These are phyloP conservation scores for Leccinum pellstonianum DNA, from an alignment of 768 basidiomycete species.

Conservation along the genomic window DNA sequence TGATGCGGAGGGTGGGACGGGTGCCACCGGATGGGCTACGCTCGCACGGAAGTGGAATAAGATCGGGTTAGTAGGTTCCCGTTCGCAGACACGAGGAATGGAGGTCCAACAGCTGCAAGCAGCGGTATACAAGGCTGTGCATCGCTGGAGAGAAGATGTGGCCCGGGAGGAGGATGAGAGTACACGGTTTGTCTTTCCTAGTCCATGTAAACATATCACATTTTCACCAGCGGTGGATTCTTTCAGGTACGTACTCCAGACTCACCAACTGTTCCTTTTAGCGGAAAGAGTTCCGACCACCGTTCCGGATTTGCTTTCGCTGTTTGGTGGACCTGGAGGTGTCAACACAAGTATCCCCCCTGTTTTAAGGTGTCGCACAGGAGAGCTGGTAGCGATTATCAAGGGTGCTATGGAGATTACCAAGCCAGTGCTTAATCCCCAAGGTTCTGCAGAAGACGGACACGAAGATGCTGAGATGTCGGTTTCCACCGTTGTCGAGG, in stretches of 20 bases:
- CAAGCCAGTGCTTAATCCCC: neutral
- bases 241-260: slow-evolving; percentile 68
- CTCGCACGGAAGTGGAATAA: slow-evolving; percentile 86
- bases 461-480: neutral
- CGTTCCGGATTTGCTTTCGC: slow-evolving; percentile 56
- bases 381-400: slow-evolving; percentile 66
- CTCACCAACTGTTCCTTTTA: slow-evolving; percentile 70
- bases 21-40: slow-evolving; percentile 73
- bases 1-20: slow-evolving; percentile 61
- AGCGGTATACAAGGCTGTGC: slow-evolving; percentile 67
- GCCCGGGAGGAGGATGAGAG: slow-evolving; percentile 89
- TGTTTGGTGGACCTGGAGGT: slow-evolving; percentile 41
- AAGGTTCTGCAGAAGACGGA: neutral
- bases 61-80: slow-evolving; percentile 35
- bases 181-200: slow-evolving; percentile 50
- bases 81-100: slow-evolving; percentile 32
- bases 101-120: slow-evolving; percentile 44
- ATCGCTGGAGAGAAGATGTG: slow-evolving; percentile 78
- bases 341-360: slow-evolving; percentile 47
- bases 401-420: slow-evolving; percentile 41
- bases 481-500: neutral
- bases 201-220: neutral
- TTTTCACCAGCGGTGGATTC: neutral
- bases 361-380: slow-evolving; percentile 58
- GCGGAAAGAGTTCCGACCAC: slow-evolving; percentile 71